Percentiles rank a stretch among this genome's conserved stretches.
Conservation (phyloP, 176 grass and related monocot species). For the Canna indica region DNA sequence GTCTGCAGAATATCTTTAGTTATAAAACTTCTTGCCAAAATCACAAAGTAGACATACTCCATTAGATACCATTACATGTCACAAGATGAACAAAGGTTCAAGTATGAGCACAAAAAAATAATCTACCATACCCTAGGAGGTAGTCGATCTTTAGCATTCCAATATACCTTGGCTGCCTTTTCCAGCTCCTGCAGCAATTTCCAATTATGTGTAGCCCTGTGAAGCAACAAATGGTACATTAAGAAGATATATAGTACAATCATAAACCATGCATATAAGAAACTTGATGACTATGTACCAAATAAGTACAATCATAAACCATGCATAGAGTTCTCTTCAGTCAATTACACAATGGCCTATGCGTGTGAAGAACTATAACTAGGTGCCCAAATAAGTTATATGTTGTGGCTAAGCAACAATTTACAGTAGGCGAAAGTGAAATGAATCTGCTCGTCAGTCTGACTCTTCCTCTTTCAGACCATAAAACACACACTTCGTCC, state of each 20-base stretch:
- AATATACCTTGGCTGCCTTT: constrained; percentile 83
- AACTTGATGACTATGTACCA: not conserved
- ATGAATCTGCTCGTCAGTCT: not conserved
- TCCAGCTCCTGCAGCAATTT: constrained; percentile 80
- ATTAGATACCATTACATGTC: no score
- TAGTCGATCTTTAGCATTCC: constrained; percentile 69
- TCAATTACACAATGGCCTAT: not conserved
- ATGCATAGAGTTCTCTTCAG: not conserved
- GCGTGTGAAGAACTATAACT: no score
- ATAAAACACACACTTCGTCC: no score
- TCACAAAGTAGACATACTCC: not conserved
- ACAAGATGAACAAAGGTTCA: not conserved
- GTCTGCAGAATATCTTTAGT: constrained; percentile 47
- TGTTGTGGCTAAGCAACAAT: no score
- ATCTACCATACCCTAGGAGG: constrained; percentile 60
- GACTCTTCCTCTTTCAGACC: not conserved
- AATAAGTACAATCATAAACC: no score
- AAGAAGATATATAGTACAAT: not conserved
- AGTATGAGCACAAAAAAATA: not conserved
- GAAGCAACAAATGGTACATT: constrained; percentile 13
- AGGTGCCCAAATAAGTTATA: no score
- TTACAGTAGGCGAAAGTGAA: no score
- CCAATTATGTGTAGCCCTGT: constrained; percentile 78
- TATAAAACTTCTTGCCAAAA: constrained; percentile 5
- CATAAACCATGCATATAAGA: not conserved